Conservation (phyloP, 805 yeast species). For the Candida pseudoglaebosa region DNA sequence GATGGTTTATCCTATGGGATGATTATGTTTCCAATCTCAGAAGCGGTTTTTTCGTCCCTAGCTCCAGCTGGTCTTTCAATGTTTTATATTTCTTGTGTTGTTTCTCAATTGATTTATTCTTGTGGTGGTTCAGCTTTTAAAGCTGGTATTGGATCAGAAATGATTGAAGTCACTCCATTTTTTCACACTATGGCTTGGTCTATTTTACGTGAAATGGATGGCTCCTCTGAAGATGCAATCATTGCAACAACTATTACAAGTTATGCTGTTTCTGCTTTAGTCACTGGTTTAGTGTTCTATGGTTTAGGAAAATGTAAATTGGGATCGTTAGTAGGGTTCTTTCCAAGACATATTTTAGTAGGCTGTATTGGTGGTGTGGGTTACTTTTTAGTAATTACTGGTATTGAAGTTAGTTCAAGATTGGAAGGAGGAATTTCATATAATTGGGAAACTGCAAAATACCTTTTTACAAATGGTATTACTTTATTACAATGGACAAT, state of each 20-base stretch:
- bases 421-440: constrained; percentile 71
- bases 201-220: constrained; percentile 51
- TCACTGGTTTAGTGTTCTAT: constrained; percentile 83
- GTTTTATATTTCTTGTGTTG: constrained; percentile 90
- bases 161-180: constrained; percentile 99
- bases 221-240: constrained; percentile 46
- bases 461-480: constrained; percentile 39
- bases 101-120: constrained; percentile 84
- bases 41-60: constrained; percentile 66
- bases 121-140: constrained; percentile 87
- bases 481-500: constrained; percentile 53
- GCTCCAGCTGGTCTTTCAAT: constrained; percentile 90
- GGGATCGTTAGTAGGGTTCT: constrained; percentile 88
- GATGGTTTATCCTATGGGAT: constrained; percentile 96
- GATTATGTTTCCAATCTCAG: constrained; percentile 93
- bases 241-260: constrained; percentile 85
- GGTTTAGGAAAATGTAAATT: constrained; percentile 71
- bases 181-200: constrained; percentile 90
- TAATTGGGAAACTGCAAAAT: constrained; percentile 50
- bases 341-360: constrained; percentile 92
- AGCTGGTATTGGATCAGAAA: constrained; percentile 93
- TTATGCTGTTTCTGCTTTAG: constrained; percentile 74
- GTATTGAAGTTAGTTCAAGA: constrained; percentile 85
- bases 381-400: constrained; percentile 84
- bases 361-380: constrained; percentile 99